Percentiles rank a stretch among this genome's conserved stretches.
phyloP scores from a whole-genome alignment of 129 eudicot species.

The Glebionis coronaria region DNA sequence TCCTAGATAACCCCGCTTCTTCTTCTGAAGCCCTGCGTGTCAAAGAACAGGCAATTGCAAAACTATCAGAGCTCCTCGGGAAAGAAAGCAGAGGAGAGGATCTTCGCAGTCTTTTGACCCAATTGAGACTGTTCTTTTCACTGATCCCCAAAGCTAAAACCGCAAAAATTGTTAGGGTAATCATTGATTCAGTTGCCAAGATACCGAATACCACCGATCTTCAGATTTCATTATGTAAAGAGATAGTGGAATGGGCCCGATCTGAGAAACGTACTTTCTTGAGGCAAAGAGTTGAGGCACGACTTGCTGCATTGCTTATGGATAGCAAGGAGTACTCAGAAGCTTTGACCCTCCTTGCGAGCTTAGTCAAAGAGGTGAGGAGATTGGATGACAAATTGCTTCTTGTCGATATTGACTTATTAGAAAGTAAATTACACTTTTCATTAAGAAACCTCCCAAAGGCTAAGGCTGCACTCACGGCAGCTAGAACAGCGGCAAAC shows the following conservation, averaged over 20 bases:
- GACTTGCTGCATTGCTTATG: constrained; percentile 47
- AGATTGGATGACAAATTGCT: constrained; percentile 53
- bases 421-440: constrained; percentile 65
- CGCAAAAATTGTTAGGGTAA: constrained; percentile 59
- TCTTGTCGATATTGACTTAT: constrained; percentile 56
- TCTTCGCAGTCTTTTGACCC: constrained; percentile 54
- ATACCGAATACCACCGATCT: constrained; percentile 56
- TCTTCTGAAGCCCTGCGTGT: constrained; percentile 59
- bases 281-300: constrained; percentile 51
- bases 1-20: constrained; percentile 59
- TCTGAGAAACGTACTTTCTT: constrained; percentile 54
- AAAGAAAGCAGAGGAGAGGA: constrained; percentile 57
- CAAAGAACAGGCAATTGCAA: constrained; percentile 59
- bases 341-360: constrained; percentile 48
- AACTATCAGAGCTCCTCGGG: constrained; percentile 49
- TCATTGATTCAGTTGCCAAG: constrained; percentile 58
- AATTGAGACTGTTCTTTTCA: constrained; percentile 54
- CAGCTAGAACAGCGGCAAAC: constrained; percentile 82
- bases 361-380: constrained; percentile 50
- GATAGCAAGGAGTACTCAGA: constrained; percentile 55
- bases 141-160: constrained; percentile 57
- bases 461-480: constrained; percentile 71
- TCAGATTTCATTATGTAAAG: constrained; percentile 59
- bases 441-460: constrained; percentile 62
- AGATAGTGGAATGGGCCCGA: constrained; percentile 67